Base-by-base conservation (phyloP, 371 early-diverging fungal genomes). In the Cladochytrium tenue region DNA sequence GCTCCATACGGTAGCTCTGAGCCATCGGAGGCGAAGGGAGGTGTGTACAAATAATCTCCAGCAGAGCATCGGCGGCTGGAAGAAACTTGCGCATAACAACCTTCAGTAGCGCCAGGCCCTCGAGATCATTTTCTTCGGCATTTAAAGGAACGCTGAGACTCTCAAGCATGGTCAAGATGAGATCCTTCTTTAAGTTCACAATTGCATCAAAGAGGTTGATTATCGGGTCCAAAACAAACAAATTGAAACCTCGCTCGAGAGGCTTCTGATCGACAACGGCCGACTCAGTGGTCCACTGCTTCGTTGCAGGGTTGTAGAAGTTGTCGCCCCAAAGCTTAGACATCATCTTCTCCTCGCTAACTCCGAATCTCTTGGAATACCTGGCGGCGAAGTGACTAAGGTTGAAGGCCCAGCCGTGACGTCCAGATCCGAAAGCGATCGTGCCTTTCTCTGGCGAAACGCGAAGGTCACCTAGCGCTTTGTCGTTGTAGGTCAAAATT, bases 331-430 rank as follows among this genome's bases (percentile, higher is more conserved):
- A 97, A 64, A 97, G 90, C 77, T 88, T 88, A 64, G 71, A 66
- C 96, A 97, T 96, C 93, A 96, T 93, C 90, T 96, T 96, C 68
- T 88, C 83, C 76, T 89, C 87, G 82, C 95, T 94, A 67, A 95
- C 93, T 86, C 95, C 95, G 74, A 97, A 95, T 87, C 95, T 94
- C 90, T 96, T 95, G 80, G 96, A 81, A 85, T 97, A 99, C 70
- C 96, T 93, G 69, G 85, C 80, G 70, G 99, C 97, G 76, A 99
- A 98, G 84, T 96, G 97, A 76, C 94, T 95, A 61, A 99, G 93
- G 66, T 99, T 99, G 90, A 99, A 99, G 82, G 95, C 99, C 99
- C 99, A 99, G 71, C 98, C 99, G 89, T 99, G 99, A 64, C 98
- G 92, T 87, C 98, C 99, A 71, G 99, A 98, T 74, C 98, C 99